Evolutionary conservation across 2,329 filamentous ascomycete genomes (phyloP), one percentile per base, ranked within the genome.

Genomic region (Boeremia lycopersici): DNA sequence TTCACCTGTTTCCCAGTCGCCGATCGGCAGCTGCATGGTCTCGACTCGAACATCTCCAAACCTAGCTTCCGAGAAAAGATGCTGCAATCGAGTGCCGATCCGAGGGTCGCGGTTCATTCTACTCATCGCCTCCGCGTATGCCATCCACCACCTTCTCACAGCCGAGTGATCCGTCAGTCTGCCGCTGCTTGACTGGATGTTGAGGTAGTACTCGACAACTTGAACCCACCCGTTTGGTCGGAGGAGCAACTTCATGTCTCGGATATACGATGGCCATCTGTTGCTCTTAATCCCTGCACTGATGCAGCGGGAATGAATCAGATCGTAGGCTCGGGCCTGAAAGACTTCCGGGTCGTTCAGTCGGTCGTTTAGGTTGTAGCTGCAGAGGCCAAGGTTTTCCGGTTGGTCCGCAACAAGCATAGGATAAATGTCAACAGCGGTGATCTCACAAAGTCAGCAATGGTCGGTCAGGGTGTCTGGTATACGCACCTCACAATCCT

Each of bases 191-290:
- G 91, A 96, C 72, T 96, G 93, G 25, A 90, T 86, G 61, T 91
- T 91, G 73, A 88, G 88, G 68, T 96, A 91, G 65, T 93, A 84
- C 70, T 96, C 93, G n/a, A 90, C 84, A 82, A 96, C 87, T 69
- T 96, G 91, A 55, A 89, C 83, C 91, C 91, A 96, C 1, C 93
- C 92, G 2, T 87, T 89, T 6, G 86, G 88, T 45, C 85, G 88
- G 59, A 93, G 78, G 9, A 91, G 82, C 19, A 85, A 82, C 61
- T 85, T 84, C 56, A 96, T 89, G 64, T 96, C 93, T 63, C 81
- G 79, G 60, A 96, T 75, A 74, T 96, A 96, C 29, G 82, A 81
- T 50, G 78, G 76, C 93, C 93, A 97, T 72, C 91, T 83, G 58
- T 81, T 77, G 53, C 80, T 78, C 67, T 93, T 82, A 65, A 96